Percentiles rank a stretch among this genome's conserved stretches.
These are phyloP conservation scores for Exutisphaerella laricina DNA, from an alignment of 2,329 filamentous ascomycete species.

Conservation along the genomic window DNA sequence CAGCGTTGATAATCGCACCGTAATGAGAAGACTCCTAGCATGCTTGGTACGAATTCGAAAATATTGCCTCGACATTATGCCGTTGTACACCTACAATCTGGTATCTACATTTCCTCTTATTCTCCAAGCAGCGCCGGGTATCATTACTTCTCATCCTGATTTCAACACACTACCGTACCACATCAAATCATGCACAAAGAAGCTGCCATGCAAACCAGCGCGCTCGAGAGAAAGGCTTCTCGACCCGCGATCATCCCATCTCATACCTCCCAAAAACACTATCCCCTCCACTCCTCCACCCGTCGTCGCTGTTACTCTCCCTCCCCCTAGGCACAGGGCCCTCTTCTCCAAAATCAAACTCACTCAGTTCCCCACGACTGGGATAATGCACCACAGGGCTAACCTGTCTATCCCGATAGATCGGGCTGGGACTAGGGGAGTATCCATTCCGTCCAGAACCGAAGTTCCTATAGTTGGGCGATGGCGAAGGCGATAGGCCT, in stretches of 20 bases:
- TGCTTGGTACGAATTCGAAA: too few species aligned
- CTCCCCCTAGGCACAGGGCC: background rate
- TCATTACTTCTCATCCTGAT: too few species aligned
- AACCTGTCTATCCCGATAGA: background rate
- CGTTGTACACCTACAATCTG: too few species aligned
- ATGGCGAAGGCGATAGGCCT: background rate
- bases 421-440: conserved; percentile 1
- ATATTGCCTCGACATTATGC: too few species aligned
- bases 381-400: conserved; percentile 7
- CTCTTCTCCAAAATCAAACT: conserved; percentile 4
- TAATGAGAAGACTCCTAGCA: too few species aligned
- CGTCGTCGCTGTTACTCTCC: conserved; percentile 10
- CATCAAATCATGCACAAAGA: too few species aligned
- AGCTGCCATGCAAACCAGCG: too few species aligned
- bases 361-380: background rate
- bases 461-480: background rate
- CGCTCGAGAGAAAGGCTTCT: too few species aligned
- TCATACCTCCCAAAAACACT: conserved; percentile 5
- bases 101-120: too few species aligned
- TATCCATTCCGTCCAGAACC: conserved; percentile 1
- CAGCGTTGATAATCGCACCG: too few species aligned
- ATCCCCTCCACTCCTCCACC: conserved; percentile 8
- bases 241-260: conserved; percentile 1
- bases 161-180: too few species aligned
- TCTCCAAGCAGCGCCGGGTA: too few species aligned